These are phyloP conservation scores for Allium sativum DNA, from an alignment of 106 monocot genomes.

Conservation along the genomic window DNA sequence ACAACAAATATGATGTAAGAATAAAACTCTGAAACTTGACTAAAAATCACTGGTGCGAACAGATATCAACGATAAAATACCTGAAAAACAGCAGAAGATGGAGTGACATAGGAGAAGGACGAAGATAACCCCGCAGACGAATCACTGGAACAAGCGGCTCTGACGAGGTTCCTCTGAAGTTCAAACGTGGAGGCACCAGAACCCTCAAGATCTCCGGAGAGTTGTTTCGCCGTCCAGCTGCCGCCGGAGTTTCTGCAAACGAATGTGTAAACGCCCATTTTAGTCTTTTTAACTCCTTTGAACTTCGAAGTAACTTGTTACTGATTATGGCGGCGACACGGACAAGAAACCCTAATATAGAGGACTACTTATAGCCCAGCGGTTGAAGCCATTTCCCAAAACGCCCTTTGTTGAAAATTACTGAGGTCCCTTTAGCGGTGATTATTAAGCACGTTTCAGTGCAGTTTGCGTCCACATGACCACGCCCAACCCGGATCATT, in stretches of 20 bases:
- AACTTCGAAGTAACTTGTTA: too few species aligned
- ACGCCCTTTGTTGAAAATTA: too few species aligned
- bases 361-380: too few species aligned
- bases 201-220: conserved; percentile 38
- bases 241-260: conserved; percentile 1
- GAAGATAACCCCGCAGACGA: conserved; percentile 47
- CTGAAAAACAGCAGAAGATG: conserved; percentile 63
- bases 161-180: conserved; percentile 43
- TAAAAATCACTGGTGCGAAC: neutral
- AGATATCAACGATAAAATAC: conserved; percentile 11
- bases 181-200: conserved; percentile 29
- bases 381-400: too few species aligned
- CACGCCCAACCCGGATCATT: too few species aligned
- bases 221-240: conserved; percentile 34
- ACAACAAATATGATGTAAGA: neutral
- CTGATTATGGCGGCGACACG: too few species aligned
- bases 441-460: too few species aligned
- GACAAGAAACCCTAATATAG: too few species aligned
- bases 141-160: conserved; percentile 32
- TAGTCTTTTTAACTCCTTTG: too few species aligned
- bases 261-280: conserved; percentile 1
- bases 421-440: too few species aligned
- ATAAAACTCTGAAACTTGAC: neutral
- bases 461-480: too few species aligned
- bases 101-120: conserved; percentile 41